A percentile compares a stretch with the other conserved stretches of the same genome.
phyloP scores from a whole-genome alignment of 257 asterid genomes.

The Eucommia ulmoides region DNA sequence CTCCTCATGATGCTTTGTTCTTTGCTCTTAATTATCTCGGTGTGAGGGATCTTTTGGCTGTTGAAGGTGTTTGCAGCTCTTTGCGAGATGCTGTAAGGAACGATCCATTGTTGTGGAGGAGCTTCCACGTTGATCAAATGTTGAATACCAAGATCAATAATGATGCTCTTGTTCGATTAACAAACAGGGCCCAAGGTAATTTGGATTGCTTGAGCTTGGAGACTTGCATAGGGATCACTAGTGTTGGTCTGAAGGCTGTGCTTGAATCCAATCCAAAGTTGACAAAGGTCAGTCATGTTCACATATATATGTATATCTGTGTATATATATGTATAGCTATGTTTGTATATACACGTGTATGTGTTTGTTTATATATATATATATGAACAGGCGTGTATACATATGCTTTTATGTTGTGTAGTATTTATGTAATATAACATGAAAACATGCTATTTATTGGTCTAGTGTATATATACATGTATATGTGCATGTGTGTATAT shows the following conservation, averaged over 20 bases:
- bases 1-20: constrained; percentile 49
- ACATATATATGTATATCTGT: not conserved
- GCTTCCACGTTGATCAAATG: constrained; percentile 55
- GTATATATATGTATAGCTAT: not conserved
- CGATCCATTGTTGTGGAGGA: constrained; percentile 62
- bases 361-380: no score
- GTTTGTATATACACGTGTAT: no score
- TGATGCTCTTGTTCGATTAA: constrained; percentile 41
- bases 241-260: constrained; percentile 49
- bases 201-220: constrained; percentile 57
- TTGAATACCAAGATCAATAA: constrained; percentile 59
- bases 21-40: constrained; percentile 42
- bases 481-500: no score
- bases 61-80: constrained; percentile 62
- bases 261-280: constrained; percentile 54
- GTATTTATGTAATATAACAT: no score
- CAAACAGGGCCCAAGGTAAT: constrained; percentile 52
- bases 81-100: constrained; percentile 30
- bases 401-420: no score
- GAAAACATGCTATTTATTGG: no score
- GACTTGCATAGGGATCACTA: constrained; percentile 57
- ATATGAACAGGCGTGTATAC: no score
- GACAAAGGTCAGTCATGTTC: constrained; percentile 50
- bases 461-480: no score
- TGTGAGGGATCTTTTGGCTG: constrained; percentile 58